A percentile compares a stretch with the other conserved stretches of the same genome.
These are phyloP conservation scores for Annulohypoxylon nitens DNA, from an alignment of 495 filamentous ascomycete genomes.

Conservation along the genomic window DNA sequence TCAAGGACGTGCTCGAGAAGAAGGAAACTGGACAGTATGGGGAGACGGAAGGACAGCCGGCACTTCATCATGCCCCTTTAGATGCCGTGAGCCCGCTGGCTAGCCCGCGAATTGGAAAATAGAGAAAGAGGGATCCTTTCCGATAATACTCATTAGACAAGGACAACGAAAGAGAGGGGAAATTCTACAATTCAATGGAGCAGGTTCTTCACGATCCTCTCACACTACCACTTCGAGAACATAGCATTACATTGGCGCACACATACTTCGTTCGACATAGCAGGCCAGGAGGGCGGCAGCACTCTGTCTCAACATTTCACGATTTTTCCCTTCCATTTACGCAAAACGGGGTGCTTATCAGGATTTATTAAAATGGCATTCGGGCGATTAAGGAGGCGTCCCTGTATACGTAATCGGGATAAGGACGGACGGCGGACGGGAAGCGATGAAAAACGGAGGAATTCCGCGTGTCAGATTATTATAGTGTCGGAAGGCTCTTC, in stretches of 20 bases:
- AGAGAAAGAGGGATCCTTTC: constrained; percentile 18
- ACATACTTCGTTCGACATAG: constrained; percentile 45
- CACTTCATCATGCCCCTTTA: constrained; percentile 82
- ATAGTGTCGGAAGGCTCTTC: constrained; percentile 25
- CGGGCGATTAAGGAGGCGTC: constrained; percentile 36
- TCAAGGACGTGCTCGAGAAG: constrained; percentile 74
- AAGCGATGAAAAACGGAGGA: constrained; percentile 11
- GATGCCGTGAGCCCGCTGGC: constrained; percentile 67
- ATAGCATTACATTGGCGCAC: constrained; percentile 52
- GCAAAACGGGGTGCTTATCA: constrained; percentile 10
- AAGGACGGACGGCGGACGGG: constrained; percentile 25
- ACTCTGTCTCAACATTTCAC: constrained; percentile 25
- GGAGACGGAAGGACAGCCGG: constrained; percentile 65
- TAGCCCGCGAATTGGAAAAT: constrained; percentile 51
- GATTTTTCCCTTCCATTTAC: constrained; percentile 4
- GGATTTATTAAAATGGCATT: constrained; percentile 40
- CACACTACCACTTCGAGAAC: constrained; percentile 46
- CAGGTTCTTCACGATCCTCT: constrained; percentile 43
- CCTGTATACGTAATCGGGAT: constrained; percentile 54
- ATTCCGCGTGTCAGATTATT: constrained; percentile 32
- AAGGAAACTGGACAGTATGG: constrained; percentile 65
- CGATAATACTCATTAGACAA: constrained; percentile 33
- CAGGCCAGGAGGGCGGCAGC: constrained; percentile 33
- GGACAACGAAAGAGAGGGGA: constrained; percentile 26
- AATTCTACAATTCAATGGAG: constrained; percentile 31